phyloP scores from a whole-genome alignment of 2,329 filamentous ascomycete genomes.

The Cucurbitaria berberidis region DNA sequence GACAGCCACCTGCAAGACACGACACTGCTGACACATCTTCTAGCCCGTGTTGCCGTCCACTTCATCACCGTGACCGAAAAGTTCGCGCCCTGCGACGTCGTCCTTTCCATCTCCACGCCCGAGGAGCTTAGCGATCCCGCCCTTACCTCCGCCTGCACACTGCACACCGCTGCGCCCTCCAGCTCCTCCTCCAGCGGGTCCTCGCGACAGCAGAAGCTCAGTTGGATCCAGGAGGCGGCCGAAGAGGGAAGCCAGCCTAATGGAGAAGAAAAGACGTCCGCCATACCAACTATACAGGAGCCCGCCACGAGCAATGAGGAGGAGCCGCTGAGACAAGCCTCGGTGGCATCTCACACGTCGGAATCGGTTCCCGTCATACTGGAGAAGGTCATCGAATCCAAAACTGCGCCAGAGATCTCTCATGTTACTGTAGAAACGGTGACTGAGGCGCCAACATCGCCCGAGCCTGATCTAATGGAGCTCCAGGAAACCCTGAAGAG shows the following conservation, averaged over 20 bases:
- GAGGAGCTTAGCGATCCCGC: conserved; percentile 86
- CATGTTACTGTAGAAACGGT: conserved; percentile 31
- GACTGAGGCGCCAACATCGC: conserved; percentile 27
- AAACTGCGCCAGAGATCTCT: conserved; percentile 23
- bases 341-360: conserved; percentile 15
- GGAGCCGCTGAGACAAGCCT: conserved; percentile 9
- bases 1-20: background rate
- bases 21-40: conserved; percentile 30
- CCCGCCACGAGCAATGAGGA: conserved; percentile 16
- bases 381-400: conserved; percentile 17
- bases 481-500: conserved; percentile 37
- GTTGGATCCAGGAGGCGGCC: conserved; percentile 93
- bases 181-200: conserved; percentile 83
- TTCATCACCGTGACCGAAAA: conserved; percentile 66
- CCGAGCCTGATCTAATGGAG: conserved; percentile 25
- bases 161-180: conserved; percentile 86
- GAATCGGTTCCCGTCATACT: conserved; percentile 25
- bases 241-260: conserved; percentile 66
- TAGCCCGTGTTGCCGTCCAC: conserved; percentile 81
- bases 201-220: conserved; percentile 74
- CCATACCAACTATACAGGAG: conserved; percentile 34
- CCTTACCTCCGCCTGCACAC: conserved; percentile 83
- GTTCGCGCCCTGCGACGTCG: conserved; percentile 86
- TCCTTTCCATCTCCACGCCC: conserved; percentile 75
- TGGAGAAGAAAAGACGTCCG: conserved; percentile 24